phyloP scores from a whole-genome alignment of 2,329 filamentous ascomycete species.

The Beauveria scarabaeidicola region DNA sequence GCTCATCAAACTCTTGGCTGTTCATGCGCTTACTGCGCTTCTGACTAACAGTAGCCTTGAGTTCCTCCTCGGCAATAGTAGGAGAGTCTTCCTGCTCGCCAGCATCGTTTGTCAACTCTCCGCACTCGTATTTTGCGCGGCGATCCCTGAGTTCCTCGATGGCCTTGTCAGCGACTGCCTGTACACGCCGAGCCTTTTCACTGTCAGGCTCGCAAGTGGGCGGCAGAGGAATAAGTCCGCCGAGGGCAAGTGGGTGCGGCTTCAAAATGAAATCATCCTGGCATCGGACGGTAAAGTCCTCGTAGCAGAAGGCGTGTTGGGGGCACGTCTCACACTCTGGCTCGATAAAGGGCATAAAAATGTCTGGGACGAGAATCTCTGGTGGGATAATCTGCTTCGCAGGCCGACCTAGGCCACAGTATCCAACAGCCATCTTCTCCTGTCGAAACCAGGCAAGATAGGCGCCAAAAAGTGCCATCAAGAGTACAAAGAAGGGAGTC shows the following conservation, averaged over 20 bases:
- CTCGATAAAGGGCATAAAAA: constrained; percentile 58
- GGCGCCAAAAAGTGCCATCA: constrained; percentile 60
- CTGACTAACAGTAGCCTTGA: constrained; percentile 68
- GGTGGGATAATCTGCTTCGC: constrained; percentile 42
- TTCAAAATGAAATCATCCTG: constrained; percentile 81
- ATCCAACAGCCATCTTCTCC: constrained; percentile 93
- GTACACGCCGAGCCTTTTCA: constrained; percentile 79
- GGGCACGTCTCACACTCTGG: constrained; percentile 89
- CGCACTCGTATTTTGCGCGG: constrained; percentile 85
- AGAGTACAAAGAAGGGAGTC: constrained; percentile 61
- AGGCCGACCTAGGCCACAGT: constrained; percentile 74
- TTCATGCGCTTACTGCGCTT: constrained; percentile 77
- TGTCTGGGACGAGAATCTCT: constrained; percentile 56
- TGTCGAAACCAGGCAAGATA: constrained; percentile 82
- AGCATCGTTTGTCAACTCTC: constrained; percentile 55
- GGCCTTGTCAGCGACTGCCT: constrained; percentile 78
- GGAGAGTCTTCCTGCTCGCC: constrained; percentile 52
- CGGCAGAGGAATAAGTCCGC: constrained; percentile 72
- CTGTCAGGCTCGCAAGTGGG: constrained; percentile 93
- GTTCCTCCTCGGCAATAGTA: constrained; percentile 55
- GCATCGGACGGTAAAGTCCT: constrained; percentile 67
- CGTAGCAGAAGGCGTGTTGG: constrained; percentile 79
- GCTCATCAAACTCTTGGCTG: constrained; percentile 82
- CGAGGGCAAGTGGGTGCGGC: constrained; percentile 73
- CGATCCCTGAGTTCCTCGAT: constrained; percentile 79